A percentile compares a stretch with the other conserved stretches of the same genome.
phyloP scores from a whole-genome alignment of 768 basidiomycete species.

The Mrakia gelida region DNA sequence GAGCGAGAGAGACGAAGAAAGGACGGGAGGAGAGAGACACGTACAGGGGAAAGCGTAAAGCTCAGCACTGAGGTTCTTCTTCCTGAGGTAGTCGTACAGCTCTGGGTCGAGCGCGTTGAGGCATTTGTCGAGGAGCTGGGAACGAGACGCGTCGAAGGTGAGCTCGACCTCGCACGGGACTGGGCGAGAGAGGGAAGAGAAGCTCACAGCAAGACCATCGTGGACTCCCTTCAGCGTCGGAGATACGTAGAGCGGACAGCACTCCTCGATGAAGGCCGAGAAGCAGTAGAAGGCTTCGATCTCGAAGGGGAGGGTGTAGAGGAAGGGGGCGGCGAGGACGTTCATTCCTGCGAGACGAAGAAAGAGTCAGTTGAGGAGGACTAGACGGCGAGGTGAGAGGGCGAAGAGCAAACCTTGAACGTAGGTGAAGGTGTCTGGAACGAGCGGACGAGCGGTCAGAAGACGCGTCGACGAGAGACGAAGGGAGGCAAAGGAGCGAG shows the following conservation, averaged over 20 bases:
- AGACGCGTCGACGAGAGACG: not conserved
- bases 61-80: conserved; percentile 89
- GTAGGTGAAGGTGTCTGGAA: conserved; percentile 64
- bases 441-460: not conserved
- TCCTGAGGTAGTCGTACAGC: conserved; percentile 70
- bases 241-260: conserved; percentile 93
- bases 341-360: conserved; percentile 66
- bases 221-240: conserved; percentile 95
- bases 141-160: not conserved
- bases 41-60: conserved; percentile 95
- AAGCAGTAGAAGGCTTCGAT: conserved; percentile 98
- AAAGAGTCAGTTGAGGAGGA: not conserved
- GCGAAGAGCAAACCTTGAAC: conserved; percentile 62
- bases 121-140: conserved; percentile 84
- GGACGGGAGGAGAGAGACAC: conserved; percentile 40
- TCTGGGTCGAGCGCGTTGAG: conserved; percentile 86
- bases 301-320: conserved; percentile 95
- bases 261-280: conserved; percentile 88
- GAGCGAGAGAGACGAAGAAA: conserved; percentile 19
- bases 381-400: not conserved
- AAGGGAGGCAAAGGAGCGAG: not conserved
- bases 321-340: conserved; percentile 93
- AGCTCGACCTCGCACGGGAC: not conserved
- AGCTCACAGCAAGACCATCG: conserved; percentile 75
- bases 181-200: not conserved